A percentile compares a stretch with the other conserved stretches of the same genome.
Evolutionary conservation across 2,329 filamentous ascomycete species (phyloP).

Genomic region (Colletotrichum sp.): DNA sequence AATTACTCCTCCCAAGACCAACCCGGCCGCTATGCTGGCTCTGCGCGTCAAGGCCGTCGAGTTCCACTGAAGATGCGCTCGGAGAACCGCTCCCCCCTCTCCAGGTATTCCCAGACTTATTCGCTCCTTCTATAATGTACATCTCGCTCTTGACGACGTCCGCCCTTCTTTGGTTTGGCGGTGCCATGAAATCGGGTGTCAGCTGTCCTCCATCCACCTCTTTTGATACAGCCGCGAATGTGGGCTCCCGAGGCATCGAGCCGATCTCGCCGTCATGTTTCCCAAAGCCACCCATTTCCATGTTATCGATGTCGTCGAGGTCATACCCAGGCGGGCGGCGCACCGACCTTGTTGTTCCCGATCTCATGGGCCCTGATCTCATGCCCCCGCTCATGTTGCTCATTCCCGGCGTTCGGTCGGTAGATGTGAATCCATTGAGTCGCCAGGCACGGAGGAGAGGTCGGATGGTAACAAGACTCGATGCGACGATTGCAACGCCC

Average conservation of each 20-base stretch:
- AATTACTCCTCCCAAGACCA: constrained; percentile 10
- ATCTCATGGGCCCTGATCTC: constrained; percentile 34
- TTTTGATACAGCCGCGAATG: background rate
- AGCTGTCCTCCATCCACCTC: background rate
- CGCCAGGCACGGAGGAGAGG: constrained; percentile 56
- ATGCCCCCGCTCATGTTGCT: constrained; percentile 28
- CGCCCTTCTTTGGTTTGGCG: background rate
- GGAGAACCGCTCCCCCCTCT: constrained; percentile 27
- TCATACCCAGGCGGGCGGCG: constrained; percentile 37
- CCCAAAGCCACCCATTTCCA: constrained; percentile 28
- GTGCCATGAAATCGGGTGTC: background rate
- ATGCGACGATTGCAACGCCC: constrained; percentile 59
- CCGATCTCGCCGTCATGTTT: background rate
- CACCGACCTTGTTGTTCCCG: constrained; percentile 30
- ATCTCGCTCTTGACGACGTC: constrained; percentile 36
- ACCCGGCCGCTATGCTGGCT: constrained; percentile 25
- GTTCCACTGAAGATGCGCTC: constrained; percentile 26
- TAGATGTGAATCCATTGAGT: constrained; percentile 51
- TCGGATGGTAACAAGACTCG: constrained; percentile 59
- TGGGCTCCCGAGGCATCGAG: background rate
- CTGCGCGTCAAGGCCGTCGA: constrained; percentile 25
- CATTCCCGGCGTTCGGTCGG: constrained; percentile 36
- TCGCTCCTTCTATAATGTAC: constrained; percentile 39
- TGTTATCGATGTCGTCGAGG: constrained; percentile 41
- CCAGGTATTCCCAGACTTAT: constrained; percentile 9